These are phyloP conservation scores for Apostasia ramifera DNA, from an alignment of 106 monocot species.

Conservation along the genomic window DNA sequence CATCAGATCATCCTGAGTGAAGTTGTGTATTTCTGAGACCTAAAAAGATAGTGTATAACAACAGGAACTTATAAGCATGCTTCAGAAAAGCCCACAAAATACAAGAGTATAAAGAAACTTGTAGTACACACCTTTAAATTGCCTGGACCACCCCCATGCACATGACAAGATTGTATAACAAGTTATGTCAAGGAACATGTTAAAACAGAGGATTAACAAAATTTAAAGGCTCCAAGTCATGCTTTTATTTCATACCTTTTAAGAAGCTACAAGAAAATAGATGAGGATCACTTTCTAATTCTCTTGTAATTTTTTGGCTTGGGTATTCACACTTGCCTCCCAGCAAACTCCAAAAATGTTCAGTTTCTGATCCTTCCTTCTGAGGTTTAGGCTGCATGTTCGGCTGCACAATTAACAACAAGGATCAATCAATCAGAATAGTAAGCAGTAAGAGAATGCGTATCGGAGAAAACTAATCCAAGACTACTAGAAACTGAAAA, in stretches of 20 bases:
- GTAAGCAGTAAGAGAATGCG: not conserved
- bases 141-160: slow-evolving; percentile 29
- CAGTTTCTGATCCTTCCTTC: slow-evolving; percentile 88
- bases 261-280: slow-evolving; percentile 74
- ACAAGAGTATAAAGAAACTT: not conserved
- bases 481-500: too few species aligned
- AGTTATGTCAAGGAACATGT: slow-evolving; percentile 6
- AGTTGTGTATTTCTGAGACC: slow-evolving; percentile 76
- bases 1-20: slow-evolving; percentile 92
- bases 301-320: slow-evolving; percentile 66
- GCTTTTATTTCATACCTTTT: slow-evolving; percentile 45
- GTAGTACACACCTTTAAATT: slow-evolving; percentile 43
- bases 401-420: slow-evolving; percentile 45
- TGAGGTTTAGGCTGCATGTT: slow-evolving; percentile 73
- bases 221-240: not conserved
- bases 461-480: not conserved
- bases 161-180: slow-evolving; percentile 2
- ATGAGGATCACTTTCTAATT: slow-evolving; percentile 85
- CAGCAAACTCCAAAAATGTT: slow-evolving; percentile 85
- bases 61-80: not conserved
- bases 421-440: not conserved
- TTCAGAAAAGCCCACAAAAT: not conserved
- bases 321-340: slow-evolving; percentile 87
- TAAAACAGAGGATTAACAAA: not conserved
- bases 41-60: slow-evolving; percentile 16